These are phyloP conservation scores for Dioscorea alata DNA, from an alignment of 106 monocot species.

Conservation along the genomic window DNA sequence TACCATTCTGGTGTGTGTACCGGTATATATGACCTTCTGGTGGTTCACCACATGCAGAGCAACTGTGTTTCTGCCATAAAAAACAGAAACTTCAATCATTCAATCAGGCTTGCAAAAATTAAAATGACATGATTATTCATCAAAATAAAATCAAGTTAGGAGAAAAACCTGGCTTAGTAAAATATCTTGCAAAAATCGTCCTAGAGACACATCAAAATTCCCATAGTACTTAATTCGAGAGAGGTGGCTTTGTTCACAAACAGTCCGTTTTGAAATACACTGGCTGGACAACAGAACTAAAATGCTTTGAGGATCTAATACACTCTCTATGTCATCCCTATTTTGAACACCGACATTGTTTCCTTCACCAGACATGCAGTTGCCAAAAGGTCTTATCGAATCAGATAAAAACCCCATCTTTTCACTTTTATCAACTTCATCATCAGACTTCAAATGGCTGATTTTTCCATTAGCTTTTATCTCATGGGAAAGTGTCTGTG, in stretches of 20 bases:
- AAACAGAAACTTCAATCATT: conserved; percentile 14
- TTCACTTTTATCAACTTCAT: conserved; percentile 3
- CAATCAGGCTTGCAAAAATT: neutral
- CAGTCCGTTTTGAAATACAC: conserved; percentile 41
- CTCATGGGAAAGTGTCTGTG: conserved; percentile 19
- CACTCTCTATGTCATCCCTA: conserved; percentile 30
- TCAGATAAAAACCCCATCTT: conserved; percentile 10
- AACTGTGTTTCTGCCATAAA: conserved; percentile 52
- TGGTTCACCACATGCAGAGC: conserved; percentile 59
- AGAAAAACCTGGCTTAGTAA: conserved; percentile 68
- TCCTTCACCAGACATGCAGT: conserved; percentile 14
- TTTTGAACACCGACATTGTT: conserved; percentile 3
- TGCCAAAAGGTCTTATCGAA: conserved; percentile 28
- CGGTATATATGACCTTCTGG: conserved; percentile 71
- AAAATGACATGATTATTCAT: no score
- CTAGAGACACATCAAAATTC: conserved; percentile 72
- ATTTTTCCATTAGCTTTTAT: conserved; percentile 4
- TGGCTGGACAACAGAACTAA: conserved; percentile 61
- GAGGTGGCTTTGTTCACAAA: conserved; percentile 79
- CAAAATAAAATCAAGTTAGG: neutral
- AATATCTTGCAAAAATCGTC: conserved; percentile 69
- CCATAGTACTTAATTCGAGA: conserved; percentile 93
- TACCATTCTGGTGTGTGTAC: conserved; percentile 88
- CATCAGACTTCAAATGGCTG: conserved; percentile 20
- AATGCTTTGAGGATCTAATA: conserved; percentile 66